Evolutionary conservation across 805 yeast species (phyloP), one percentile per base, ranked within the genome.

Genomic region (Saturnispora kantuleensis): DNA sequence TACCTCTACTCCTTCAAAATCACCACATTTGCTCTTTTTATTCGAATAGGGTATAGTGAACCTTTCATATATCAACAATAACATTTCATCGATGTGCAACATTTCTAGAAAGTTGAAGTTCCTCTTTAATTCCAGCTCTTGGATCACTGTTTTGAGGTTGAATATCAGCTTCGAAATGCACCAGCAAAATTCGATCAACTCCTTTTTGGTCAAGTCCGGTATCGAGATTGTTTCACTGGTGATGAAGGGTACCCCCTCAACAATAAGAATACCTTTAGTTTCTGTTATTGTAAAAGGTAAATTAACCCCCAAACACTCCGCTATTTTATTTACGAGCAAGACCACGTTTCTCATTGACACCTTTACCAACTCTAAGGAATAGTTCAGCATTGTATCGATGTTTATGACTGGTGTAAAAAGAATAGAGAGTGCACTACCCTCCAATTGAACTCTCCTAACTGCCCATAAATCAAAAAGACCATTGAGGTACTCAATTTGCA

Each of bases 361-460:
- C 36, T 53, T 54, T 9, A 63, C 49, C 3, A 55, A 11, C 8
- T 49, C 45, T 3, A 54, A 38, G 1, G 58, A 45, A 41, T 56
- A 60, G 9, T 47, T 29, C 1, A 57, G 16, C 38, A 49, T 52
- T 8, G 48, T 42, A 2, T 50, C 39, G 1, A 60, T 31, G 2
- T 61, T 54, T 10, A 63, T 18, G 1, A 63, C 49, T 1, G 67
- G 67, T 1, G 48, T 41, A 33, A 53, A 58, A n/a, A 52, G 44
- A 3, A 64, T 41, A 4, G 47, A 6, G 42, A 49, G 29, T 5
- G 26, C 30, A 26, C 13, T 11, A 26, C n/a, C n/a, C 5, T 11
- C 26, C 26, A 21, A 21, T 4, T 21, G 12, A 37, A 10, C 13
- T 13, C 31, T 10, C 28, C 17, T 15, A 10, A 37, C 31, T 3